Evolutionary conservation across 805 yeast species (phyloP), one percentile per base, ranked within the genome.

Genomic region (Ogataea pignaliae): DNA sequence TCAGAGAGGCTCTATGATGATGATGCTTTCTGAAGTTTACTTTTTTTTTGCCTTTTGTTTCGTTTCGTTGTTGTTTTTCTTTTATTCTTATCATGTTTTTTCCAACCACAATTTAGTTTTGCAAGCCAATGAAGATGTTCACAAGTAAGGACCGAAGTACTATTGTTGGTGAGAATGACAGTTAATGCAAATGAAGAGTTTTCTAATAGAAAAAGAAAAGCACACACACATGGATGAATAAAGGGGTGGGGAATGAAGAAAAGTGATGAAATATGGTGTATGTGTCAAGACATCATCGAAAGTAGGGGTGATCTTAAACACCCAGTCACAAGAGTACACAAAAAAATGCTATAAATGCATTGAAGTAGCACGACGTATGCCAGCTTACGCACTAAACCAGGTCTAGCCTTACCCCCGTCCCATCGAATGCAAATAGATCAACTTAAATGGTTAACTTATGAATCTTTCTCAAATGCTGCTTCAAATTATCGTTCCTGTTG

Each of bases 391-490:
- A n/a, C n/a, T n/a, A n/a, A n/a, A n/a, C n/a, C n/a, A n/a, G n/a
- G n/a, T 21, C 7, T 21, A 4, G 26, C 26, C 26, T 21, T 21
- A 21, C 26, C 26, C n/a, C n/a, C n/a, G n/a, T n/a, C n/a, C n/a
- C n/a, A n/a, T 18, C 31, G 37, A 31, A 42, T 17, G 29, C 18
- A 35, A 36, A 13, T 14, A 35, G 15, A 13, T 9, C 10, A 17
- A 16, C 14, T 13, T 26, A 29, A 1, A 16, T 15, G 11, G 12
- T 5, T 6, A 37, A 3, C 15, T 13, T 21, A 10, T 11, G 87
- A 38, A 80, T 79, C 58, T 81, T 81, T 57, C 81, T 76, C 55
- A 80, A 63, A 62, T 78, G 83, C 17, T 79, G 81, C 58, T 78
- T 78, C 52, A 78, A 65, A 55, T 78, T 78, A 54, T 78, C 83